Percentiles rank a stretch among this genome's conserved stretches.
Evolutionary conservation across 2,329 filamentous ascomycete species (phyloP).

Genomic region (Paraconiothyrium brasiliense): DNA sequence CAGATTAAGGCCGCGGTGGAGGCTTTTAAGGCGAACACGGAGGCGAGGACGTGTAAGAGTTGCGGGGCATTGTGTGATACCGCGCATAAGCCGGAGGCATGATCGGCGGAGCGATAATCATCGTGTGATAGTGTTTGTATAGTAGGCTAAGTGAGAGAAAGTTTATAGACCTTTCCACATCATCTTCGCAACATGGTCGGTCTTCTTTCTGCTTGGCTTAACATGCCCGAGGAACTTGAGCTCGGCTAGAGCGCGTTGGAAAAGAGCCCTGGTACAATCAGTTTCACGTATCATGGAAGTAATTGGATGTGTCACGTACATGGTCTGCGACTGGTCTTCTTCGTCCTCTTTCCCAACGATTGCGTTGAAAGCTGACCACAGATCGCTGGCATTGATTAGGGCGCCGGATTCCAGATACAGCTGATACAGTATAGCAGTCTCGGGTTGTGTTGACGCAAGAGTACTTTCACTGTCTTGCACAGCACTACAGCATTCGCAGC

Average conservation of each 20-base stretch:
- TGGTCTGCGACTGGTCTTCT: constrained; percentile 58
- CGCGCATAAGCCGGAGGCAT: constrained; percentile 60
- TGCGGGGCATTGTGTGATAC: constrained; percentile 82
- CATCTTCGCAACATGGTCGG: constrained; percentile 89
- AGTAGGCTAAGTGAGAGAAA: constrained; percentile 4
- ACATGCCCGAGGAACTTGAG: constrained; percentile 86
- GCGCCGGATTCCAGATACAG: constrained; percentile 80
- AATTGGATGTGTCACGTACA: constrained; percentile 42
- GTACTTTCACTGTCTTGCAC: constrained; percentile 52
- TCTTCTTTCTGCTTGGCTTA: constrained; percentile 89
- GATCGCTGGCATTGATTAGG: constrained; percentile 80
- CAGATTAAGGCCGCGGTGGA: constrained; percentile 95
- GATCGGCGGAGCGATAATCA: background rate
- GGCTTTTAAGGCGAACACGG: constrained; percentile 75
- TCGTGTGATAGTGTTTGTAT: constrained; percentile 20
- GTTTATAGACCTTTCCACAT: constrained; percentile 76
- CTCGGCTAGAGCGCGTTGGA: constrained; percentile 87
- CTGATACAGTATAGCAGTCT: constrained; percentile 79
- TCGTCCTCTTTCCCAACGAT: constrained; percentile 64
- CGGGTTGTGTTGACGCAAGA: constrained; percentile 70
- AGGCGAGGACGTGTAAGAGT: constrained; percentile 75
- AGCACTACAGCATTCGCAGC: constrained; percentile 72
- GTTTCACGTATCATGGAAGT: background rate
- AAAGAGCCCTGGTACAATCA: constrained; percentile 66
- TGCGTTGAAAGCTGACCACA: constrained; percentile 79